Evolutionary conservation across 306 rosid species (phyloP).

Genomic region (Elaeagnus macrophylla): DNA sequence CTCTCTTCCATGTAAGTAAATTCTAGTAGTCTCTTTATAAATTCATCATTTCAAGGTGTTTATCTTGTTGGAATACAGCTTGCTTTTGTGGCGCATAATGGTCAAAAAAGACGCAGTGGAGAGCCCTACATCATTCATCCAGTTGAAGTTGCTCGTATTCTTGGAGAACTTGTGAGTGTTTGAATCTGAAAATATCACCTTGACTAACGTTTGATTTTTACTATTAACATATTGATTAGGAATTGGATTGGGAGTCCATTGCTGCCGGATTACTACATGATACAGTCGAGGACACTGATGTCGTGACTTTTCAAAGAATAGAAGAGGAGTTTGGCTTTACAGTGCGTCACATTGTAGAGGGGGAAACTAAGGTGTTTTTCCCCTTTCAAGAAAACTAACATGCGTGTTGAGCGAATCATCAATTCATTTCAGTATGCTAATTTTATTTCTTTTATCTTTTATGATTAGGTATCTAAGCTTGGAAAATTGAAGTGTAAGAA

Average conservation of each 20-base stretch:
- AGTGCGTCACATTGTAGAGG: conserved; percentile 94
- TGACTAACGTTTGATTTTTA: conserved; percentile 11
- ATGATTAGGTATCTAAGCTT: conserved; percentile 76
- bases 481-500: conserved; percentile 88
- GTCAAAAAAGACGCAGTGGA: conserved; percentile 98
- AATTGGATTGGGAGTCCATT: conserved; percentile 96
- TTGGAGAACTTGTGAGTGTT: conserved; percentile 83
- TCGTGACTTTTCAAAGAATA: conserved; percentile 79
- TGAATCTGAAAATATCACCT: conserved; percentile 13
- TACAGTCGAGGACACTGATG: conserved; percentile 91
- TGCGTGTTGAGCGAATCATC: too few relatives aligned
- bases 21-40: conserved; percentile 19
- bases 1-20: conserved; percentile 19
- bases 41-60: conserved; percentile 11
- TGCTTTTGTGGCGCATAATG: conserved; percentile 95
- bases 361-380: conserved; percentile 82
- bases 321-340: conserved; percentile 90
- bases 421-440: conserved; percentile 13
- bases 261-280: conserved; percentile 97
- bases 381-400: too few relatives aligned
- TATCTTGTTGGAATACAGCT: conserved; percentile 39
- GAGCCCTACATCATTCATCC: conserved; percentile 99
- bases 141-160: conserved; percentile 96
- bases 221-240: conserved; percentile 31
- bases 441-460: conserved; percentile 16